Evolutionary conservation across 306 rosid genomes (phyloP).

Genomic region (Quillaja saponaria): DNA sequence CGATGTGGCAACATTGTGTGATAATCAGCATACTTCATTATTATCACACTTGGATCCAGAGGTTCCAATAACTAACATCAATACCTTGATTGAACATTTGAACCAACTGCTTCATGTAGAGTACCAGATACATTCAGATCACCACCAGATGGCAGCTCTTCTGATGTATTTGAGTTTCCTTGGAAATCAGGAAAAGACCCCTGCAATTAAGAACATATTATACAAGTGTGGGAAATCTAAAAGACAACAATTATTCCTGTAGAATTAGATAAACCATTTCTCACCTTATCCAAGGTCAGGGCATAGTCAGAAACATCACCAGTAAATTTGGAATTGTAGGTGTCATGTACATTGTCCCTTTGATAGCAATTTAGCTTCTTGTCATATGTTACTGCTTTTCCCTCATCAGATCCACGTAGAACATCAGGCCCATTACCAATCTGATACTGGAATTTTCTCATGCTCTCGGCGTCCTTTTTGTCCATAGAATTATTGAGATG

Average conservation of each 20-base stretch:
- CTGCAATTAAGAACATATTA: constrained; percentile 21
- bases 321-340: constrained; percentile 25
- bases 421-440: constrained; percentile 37
- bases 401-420: constrained; percentile 34
- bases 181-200: constrained; percentile 28
- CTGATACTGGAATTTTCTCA: constrained; percentile 27
- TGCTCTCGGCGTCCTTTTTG: constrained; percentile 29
- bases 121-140: constrained; percentile 36
- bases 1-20: neutral
- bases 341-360: constrained; percentile 27
- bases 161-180: constrained; percentile 24
- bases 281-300: constrained; percentile 41
- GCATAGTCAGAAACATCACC: constrained; percentile 27
- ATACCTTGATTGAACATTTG: constrained; percentile 43
- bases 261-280: constrained; percentile 1
- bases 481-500: constrained; percentile 29
- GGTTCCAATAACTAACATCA: neutral
- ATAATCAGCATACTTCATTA: too few relatives aligned
- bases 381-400: constrained; percentile 37
- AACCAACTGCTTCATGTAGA: constrained; percentile 32
- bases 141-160: constrained; percentile 24
- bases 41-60: too few relatives aligned
- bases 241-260: constrained; percentile 1
- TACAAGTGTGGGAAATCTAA: neutral
- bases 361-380: constrained; percentile 43